Base-by-base conservation (phyloP, 2,329 filamentous ascomycete genomes). In the Penicillium psychrosexuale region DNA sequence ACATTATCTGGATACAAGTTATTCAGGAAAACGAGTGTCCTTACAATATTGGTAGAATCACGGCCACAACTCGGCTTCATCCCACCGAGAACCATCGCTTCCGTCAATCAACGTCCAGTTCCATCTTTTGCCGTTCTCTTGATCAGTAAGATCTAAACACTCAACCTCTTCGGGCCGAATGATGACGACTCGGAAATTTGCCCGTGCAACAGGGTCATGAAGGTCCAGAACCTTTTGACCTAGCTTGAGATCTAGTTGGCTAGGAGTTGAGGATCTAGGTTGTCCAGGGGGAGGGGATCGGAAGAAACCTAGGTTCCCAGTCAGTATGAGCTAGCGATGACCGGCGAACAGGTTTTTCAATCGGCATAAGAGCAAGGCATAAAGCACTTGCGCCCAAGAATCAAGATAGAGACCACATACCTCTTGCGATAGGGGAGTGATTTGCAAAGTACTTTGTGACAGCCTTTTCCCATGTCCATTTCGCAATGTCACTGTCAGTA, bases 381-480 rank as follows among this genome's bases (percentile, higher is more conserved):
- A 22, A 45, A 45, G 12, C 28, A 45, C 28, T 9, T 28, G 15
- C 15, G 43, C 13, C 27, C 28, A 39, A 11, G 13, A 13, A 15
- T 19, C 3, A 58, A 43, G 3, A 33, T 11, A 17, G 31, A 30
- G 15, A 28, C 40, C 27, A 71, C 72, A 47, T 69, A 84, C 84
- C 84, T 77, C 92, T 82, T 85, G 96, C 91, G 1, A 79, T 77
- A 7, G 93, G 93, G 62, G 84, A 87, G 64, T 94, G 75, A 72
- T 97, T 97, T 19, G 91, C 93, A 82, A 97, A 97, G 71, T 94
- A 90, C 46, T 84, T 89, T 47, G 89, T 91, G 36, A 97, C 73
- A 75, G 96, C 91, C 59, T 79, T 87, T 44, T 77, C 76, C 87
- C 91, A 97, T 62, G 83, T 88, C 90, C 91, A 96, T 1, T 78